These are phyloP conservation scores for Tirmania nivea DNA, from an alignment of 495 filamentous ascomycete species.

Conservation along the genomic window DNA sequence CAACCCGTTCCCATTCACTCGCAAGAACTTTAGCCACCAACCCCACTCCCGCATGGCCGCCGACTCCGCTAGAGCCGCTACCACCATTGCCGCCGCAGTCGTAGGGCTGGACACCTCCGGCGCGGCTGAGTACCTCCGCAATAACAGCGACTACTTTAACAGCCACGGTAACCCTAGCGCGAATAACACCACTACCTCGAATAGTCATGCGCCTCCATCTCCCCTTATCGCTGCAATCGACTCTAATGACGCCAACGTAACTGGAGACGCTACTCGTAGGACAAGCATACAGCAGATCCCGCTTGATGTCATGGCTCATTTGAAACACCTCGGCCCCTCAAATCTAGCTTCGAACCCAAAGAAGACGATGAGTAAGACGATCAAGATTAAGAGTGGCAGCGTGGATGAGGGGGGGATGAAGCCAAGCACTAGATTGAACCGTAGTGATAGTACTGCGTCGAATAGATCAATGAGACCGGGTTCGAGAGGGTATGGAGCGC, in stretches of 20 bases:
- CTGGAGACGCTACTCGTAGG: neutral
- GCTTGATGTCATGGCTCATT: constrained; percentile 54
- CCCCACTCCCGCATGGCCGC: constrained; percentile 17
- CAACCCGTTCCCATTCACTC: constrained; percentile 34
- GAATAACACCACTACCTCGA: constrained; percentile 2
- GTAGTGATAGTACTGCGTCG: neutral
- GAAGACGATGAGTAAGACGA: constrained; percentile 59
- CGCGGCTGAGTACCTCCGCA: constrained; percentile 4
- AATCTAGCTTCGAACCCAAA: constrained; percentile 72
- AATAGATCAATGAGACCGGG: neutral
- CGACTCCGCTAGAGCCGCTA: constrained; percentile 34
- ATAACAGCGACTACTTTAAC: neutral
- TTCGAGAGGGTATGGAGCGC: neutral
- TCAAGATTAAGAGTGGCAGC: constrained; percentile 38
- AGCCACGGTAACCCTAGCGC: constrained; percentile 10
- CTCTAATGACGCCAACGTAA: constrained; percentile 5
- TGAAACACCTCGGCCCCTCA: constrained; percentile 79
- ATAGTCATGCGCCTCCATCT: neutral
- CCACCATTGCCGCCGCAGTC: constrained; percentile 31
- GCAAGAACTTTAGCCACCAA: constrained; percentile 11
- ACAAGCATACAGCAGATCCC: constrained; percentile 19
- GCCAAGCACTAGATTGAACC: neutral
- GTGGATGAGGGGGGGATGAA: constrained; percentile 9
- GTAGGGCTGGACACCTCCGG: constrained; percentile 5
- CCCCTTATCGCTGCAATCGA: neutral